Base-by-base conservation (phyloP, 106 monocot genomes). In the Phalaenopsis equestris region DNA sequence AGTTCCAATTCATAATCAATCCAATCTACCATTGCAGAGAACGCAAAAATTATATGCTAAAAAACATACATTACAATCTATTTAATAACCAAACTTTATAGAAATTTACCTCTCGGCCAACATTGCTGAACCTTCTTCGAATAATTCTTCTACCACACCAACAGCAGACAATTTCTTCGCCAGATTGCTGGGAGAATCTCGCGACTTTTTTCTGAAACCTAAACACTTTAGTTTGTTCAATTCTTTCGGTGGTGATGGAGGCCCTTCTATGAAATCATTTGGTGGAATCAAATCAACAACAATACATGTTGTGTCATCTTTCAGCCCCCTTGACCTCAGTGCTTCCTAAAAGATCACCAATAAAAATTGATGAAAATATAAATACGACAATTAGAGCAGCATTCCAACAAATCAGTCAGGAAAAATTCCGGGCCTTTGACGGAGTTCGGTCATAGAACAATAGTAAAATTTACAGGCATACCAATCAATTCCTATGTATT, bases 111-210 rank as follows among this genome's bases (percentile, higher is more conserved):
- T 93, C 80, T 99, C 99, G 18, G 99, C 85, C 42, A 99, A 90
- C 93, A 95, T 99, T 19, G 99, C 99, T 42, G 99, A 99, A 83
- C 99, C 99, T 95, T 99, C 99, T 87, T 99, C 99, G 83, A 99
- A 99, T 79, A 99, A 72, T 78, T 99, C 99, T 79, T 99, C 99
- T 3, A 99, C 95, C 24, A 90, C 87, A 77, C 91, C 87, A 36
- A 86, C 84, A 42, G 89, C 84, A 89, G 91, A 87, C 24, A 89
- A 77, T 64, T 88, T 92, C 79, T 90, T 95, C 17, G 91, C 82
- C 30, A 93, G 82, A 56, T 95, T 95, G 68, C 81, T 89, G 65
- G 86, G 73, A 81, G 88, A 84, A 70, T 91, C 86, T 77, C 83
- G 82, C 5, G 86, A 74, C 72, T 47, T 83, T 76, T 90, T 94